phyloP scores from a whole-genome alignment of 768 basidiomycete species.

The Amanita jacksonii region DNA sequence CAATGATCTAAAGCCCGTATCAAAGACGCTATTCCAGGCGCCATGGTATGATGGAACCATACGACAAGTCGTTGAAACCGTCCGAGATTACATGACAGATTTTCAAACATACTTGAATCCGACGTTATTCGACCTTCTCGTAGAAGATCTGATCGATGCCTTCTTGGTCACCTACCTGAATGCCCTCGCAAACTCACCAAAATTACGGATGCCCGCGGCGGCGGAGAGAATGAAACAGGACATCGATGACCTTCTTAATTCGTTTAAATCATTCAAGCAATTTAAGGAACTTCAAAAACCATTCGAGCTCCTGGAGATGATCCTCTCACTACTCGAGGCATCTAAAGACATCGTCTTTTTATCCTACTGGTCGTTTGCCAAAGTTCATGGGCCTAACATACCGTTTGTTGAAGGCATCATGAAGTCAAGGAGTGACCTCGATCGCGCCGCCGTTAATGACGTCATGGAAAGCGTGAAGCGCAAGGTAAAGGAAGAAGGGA shows the following conservation, averaged over 20 bases:
- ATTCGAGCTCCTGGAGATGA: slow-evolving; percentile 82
- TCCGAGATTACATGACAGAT: slow-evolving; percentile 95
- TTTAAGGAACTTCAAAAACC: slow-evolving; percentile 70
- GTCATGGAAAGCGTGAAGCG: slow-evolving; percentile 91
- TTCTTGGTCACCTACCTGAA: slow-evolving; percentile 90
- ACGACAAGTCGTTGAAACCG: slow-evolving; percentile 86
- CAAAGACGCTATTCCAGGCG: slow-evolving; percentile 72
- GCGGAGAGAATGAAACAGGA: slow-evolving; percentile 80
- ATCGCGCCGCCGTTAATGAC: slow-evolving; percentile 78
- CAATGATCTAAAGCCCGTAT: slow-evolving; percentile 86
- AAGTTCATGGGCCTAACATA: slow-evolving; percentile 87
- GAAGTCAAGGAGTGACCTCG: slow-evolving; percentile 83
- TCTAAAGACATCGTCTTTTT: slow-evolving; percentile 86
- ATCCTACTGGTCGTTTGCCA: slow-evolving; percentile 91
- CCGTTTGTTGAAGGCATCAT: slow-evolving; percentile 87
- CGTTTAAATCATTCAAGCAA: slow-evolving; percentile 74
- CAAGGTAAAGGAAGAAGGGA: slow-evolving; percentile 83
- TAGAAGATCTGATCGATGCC: slow-evolving; percentile 87
- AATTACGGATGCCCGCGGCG: slow-evolving; percentile 79
- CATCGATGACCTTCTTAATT: slow-evolving; percentile 62
- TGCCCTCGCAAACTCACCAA: slow-evolving; percentile 73
- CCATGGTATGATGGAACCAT: slow-evolving; percentile 89
- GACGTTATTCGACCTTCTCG: slow-evolving; percentile 80
- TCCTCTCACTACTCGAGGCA: slow-evolving; percentile 73
- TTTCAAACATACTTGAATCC: slow-evolving; percentile 88